These are phyloP conservation scores for Acer campestre DNA, from an alignment of 345 rosid species.

Conservation along the genomic window DNA sequence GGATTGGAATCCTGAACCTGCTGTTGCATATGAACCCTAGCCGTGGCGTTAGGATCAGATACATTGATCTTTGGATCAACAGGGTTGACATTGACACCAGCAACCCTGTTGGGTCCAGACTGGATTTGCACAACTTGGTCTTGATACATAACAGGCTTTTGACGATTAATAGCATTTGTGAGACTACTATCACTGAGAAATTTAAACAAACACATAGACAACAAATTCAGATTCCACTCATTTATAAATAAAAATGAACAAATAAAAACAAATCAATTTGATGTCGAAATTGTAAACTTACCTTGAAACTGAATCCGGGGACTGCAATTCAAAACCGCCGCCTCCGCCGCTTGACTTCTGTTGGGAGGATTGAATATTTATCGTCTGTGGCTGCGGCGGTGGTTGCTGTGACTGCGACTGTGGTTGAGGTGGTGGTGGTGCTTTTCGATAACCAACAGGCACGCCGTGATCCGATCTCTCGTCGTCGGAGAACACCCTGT, in stretches of 20 bases:
- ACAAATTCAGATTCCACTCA: constrained; percentile 31
- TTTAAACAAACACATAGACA: constrained; percentile 30
- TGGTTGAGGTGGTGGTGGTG: constrained; percentile 41
- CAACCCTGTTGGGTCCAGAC: constrained; percentile 51
- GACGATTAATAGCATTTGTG: constrained; percentile 60
- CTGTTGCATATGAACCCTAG: constrained; percentile 46
- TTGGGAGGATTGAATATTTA: constrained; percentile 28
- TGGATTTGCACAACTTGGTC: constrained; percentile 65
- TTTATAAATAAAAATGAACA: background rate
- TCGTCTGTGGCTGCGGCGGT: background rate
- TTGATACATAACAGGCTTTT: constrained; percentile 65
- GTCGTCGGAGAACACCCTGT: constrained; percentile 73
- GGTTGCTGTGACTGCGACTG: constrained; percentile 46
- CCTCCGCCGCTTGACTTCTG: constrained; percentile 52
- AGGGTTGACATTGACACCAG: constrained; percentile 27
- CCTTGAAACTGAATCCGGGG: constrained; percentile 97
- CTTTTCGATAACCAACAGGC: constrained; percentile 58
- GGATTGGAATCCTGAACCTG: constrained; percentile 32
- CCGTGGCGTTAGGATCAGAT: constrained; percentile 48
- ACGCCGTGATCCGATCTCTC: constrained; percentile 90
- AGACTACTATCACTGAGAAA: constrained; percentile 81
- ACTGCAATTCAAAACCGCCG: constrained; percentile 65
- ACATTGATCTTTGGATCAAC: constrained; percentile 57
- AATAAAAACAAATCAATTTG: background rate
- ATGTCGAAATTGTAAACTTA: constrained; percentile 20